These are phyloP conservation scores for Tricholoma bakamatsutake DNA, from an alignment of 768 basidiomycete genomes.

Conservation along the genomic window DNA sequence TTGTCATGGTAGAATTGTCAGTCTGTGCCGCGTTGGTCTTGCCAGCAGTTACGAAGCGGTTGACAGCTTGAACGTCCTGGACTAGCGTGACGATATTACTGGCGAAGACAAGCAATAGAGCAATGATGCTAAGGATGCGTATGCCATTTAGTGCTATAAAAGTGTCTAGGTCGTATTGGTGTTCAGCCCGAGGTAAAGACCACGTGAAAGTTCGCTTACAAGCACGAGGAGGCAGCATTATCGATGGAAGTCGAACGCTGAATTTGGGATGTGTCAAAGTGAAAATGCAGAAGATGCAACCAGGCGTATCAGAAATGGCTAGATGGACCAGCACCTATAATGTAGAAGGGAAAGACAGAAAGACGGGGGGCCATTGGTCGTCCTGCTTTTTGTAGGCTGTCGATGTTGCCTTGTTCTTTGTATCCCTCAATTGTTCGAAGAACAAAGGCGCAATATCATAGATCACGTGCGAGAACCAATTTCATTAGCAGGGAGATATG, in stretches of 20 bases:
- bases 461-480: neutral
- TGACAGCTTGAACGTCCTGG: conserved; percentile 70
- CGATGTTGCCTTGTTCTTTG: neutral
- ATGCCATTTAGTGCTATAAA: conserved; percentile 79
- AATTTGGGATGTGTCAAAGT: neutral
- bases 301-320: conserved; percentile 8
- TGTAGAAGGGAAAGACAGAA: conserved; percentile 11
- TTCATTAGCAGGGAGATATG: neutral
- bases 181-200: neutral
- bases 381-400: neutral
- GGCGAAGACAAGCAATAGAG: conserved; percentile 73
- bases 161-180: conserved; percentile 30
- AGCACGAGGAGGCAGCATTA: conserved; percentile 19
- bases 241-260: neutral
- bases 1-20: conserved; percentile 25
- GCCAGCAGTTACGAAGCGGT: conserved; percentile 46
- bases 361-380: neutral
- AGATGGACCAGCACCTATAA: conserved; percentile 20
- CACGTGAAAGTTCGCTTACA: conserved; percentile 9
- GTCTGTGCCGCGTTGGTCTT: conserved; percentile 25
- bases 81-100: conserved; percentile 73
- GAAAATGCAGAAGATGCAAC: conserved; percentile 8
- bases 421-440: neutral
- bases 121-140: conserved; percentile 74
- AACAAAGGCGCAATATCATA: neutral